Percentiles rank a stretch among this genome's conserved stretches.
These are phyloP conservation scores for Tetracladium marchalianum DNA, from an alignment of 495 filamentous ascomycete genomes.

Conservation along the genomic window DNA sequence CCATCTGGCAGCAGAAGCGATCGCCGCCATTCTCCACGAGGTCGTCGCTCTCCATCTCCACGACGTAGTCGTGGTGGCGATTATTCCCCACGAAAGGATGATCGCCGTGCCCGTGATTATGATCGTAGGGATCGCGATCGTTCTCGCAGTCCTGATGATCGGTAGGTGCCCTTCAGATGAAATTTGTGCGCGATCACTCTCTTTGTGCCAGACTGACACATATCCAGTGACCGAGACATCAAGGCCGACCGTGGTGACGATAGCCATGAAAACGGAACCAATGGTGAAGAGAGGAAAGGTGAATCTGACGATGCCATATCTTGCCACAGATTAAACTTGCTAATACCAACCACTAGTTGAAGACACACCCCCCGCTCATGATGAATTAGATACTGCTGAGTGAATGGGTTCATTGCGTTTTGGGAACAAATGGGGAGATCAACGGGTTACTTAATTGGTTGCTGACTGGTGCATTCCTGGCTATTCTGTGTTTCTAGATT, in stretches of 20 bases:
- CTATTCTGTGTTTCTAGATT: constrained; percentile 22
- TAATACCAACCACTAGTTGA: constrained; percentile 27
- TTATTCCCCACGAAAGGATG: constrained; percentile 85
- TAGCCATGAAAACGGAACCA: constrained; percentile 54
- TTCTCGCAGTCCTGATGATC: constrained; percentile 61
- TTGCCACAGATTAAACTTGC: constrained; percentile 9
- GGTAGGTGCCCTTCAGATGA: constrained; percentile 36
- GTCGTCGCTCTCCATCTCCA: constrained; percentile 62
- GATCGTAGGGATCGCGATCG: constrained; percentile 67
- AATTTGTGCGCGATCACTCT: background rate
- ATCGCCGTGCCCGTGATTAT: constrained; percentile 77
- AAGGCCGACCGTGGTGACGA: constrained; percentile 45
- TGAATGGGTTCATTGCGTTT: constrained; percentile 30
- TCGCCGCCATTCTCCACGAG: constrained; percentile 68
- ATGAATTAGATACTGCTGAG: constrained; percentile 96
- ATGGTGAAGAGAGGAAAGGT: constrained; percentile 89
- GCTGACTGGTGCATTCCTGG: constrained; percentile 15
- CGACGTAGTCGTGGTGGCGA: constrained; percentile 57
- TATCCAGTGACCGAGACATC: constrained; percentile 37
- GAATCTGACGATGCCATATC: constrained; percentile 24
- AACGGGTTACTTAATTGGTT: constrained; percentile 12
- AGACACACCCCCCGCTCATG: constrained; percentile 74
- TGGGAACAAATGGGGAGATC: constrained; percentile 6
- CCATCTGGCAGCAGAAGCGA: constrained; percentile 30
- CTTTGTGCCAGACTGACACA: constrained; percentile 28